A percentile compares a stretch with the other conserved stretches of the same genome.
phyloP scores from a whole-genome alignment of 441 rosid genomes.

The Euphorbia neoarborescens region DNA sequence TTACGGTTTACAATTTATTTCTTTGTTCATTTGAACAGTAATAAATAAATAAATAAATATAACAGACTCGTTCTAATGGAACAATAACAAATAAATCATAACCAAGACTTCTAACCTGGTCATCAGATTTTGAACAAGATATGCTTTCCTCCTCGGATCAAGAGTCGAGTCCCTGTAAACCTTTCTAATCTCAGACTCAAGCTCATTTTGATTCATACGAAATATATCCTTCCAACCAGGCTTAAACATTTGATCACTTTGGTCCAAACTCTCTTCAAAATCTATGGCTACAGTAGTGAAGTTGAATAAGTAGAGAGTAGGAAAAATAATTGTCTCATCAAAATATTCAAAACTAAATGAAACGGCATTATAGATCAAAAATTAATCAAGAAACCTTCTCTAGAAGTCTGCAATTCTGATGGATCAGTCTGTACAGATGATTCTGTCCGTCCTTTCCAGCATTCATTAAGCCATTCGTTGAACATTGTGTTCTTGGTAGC shows the following conservation, averaged over 20 bases:
- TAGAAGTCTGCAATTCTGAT: slow-evolving; percentile 36
- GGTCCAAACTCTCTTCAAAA: slow-evolving; percentile 47
- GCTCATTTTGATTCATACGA: slow-evolving; percentile 81
- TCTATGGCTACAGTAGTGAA: slow-evolving; percentile 31
- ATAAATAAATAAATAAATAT: not conserved
- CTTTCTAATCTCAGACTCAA: slow-evolving; percentile 61
- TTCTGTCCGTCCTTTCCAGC: slow-evolving; percentile 49
- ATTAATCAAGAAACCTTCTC: slow-evolving; percentile 41
- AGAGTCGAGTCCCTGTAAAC: slow-evolving; percentile 61
- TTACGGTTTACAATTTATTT: not conserved
- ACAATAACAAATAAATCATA: not conserved
- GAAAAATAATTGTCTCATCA: slow-evolving; percentile 10
- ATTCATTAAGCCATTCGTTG: slow-evolving; percentile 63
- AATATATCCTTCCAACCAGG: slow-evolving; percentile 96
- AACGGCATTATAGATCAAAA: slow-evolving; percentile 18
- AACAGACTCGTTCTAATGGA: not conserved
- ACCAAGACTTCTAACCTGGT: slow-evolving; percentile 40
- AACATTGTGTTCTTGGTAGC: slow-evolving; percentile 68
- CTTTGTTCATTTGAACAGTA: not conserved
- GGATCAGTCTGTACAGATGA: slow-evolving; percentile 37
- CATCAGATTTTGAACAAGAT: slow-evolving; percentile 60
- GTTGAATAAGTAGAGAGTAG: slow-evolving; percentile 18
- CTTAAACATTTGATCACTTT: slow-evolving; percentile 61
- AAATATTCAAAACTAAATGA: slow-evolving; percentile 19
- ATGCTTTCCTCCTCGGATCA: slow-evolving; percentile 65